Evolutionary conservation across 352 stramenopile genomes (phyloP), one percentile per base, ranked within the genome.

Genomic region (Globisporangium cystogenes): DNA sequence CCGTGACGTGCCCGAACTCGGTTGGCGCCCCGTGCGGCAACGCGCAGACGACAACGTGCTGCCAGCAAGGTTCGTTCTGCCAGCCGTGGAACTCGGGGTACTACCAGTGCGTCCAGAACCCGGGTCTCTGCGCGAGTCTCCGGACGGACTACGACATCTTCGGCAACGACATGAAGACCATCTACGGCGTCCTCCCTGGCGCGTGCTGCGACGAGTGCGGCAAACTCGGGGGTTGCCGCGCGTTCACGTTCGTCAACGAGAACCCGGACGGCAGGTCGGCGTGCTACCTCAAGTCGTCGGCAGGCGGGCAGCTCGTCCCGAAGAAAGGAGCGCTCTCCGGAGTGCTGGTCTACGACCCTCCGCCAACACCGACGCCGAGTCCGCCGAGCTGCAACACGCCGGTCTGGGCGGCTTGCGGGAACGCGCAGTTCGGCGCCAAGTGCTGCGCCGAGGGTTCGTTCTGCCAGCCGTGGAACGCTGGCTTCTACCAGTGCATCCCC

Each of bases 241-340:
- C 69, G 23, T 85, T 77, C 70, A 85, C 76, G 7, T 86, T 82
- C 21, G 64, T 82, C 23, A 86, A 84, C 50, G 51, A 77, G 39
- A 86, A 83, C 48, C 16, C 55, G 7, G 72, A 83, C 37, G 74
- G 72, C 16, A 69, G 70, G 53, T 63, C 70, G 1, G 64, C 63
- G 18, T 86, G 75, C 53, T 86, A 82, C 59, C 59, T 86, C 33
- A 84, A 86, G 49, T 64, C 70, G 12, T 54, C 53, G 1, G 24
- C 23, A 0, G 67, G 55, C 7, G 54, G 68, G 27, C 24, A 59
- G 46, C 29, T 8, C 7, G 46, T 51, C 2, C 7, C 29, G 10
- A 51, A 51, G 29, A 51, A 51, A 41, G 46, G 46, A 7, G 46
- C 46, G n/a, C 10, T 51, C 29, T 20, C 46, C 10, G n/a, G 29